Evolutionary conservation across 176 grass and related monocot species (phyloP).

Genomic region (Pharus latifolius): DNA sequence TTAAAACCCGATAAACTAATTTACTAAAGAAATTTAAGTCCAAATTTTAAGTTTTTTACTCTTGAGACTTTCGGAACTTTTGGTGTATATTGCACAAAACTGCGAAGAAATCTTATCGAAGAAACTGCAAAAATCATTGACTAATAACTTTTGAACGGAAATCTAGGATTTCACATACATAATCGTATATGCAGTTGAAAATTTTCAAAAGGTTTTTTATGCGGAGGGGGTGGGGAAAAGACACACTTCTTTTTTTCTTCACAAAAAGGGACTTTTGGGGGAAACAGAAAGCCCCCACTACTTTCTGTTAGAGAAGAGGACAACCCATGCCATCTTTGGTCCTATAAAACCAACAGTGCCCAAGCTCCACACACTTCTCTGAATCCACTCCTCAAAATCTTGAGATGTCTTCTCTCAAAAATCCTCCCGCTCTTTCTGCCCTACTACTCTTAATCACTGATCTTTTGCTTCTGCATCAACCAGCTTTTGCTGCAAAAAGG

Average conservation of each 20-base stretch:
- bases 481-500: slow-evolving; percentile 22
- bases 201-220: no score
- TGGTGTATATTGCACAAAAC: no score
- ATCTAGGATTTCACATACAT: no score
- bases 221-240: not conserved
- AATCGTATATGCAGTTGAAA: no score
- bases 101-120: no score
- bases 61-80: no score
- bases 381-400: not conserved
- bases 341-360: slow-evolving; percentile 22
- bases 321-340: not conserved
- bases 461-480: slow-evolving; percentile 18
- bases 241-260: slow-evolving; percentile 10
- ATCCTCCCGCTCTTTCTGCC: not conserved
- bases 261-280: slow-evolving; percentile 14
- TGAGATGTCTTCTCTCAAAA: not conserved
- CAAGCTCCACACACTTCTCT: not conserved
- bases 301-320: slow-evolving; percentile 23
- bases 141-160: no score
- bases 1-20: no score
- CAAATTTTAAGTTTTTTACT: no score
- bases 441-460: slow-evolving; percentile 3
- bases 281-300: slow-evolving; percentile 24
- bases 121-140: no score
- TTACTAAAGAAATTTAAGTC: no score